Evolutionary conservation across 257 asterid species (phyloP), one percentile per base, ranked within the genome.

Genomic region (Primulina eburnea): DNA sequence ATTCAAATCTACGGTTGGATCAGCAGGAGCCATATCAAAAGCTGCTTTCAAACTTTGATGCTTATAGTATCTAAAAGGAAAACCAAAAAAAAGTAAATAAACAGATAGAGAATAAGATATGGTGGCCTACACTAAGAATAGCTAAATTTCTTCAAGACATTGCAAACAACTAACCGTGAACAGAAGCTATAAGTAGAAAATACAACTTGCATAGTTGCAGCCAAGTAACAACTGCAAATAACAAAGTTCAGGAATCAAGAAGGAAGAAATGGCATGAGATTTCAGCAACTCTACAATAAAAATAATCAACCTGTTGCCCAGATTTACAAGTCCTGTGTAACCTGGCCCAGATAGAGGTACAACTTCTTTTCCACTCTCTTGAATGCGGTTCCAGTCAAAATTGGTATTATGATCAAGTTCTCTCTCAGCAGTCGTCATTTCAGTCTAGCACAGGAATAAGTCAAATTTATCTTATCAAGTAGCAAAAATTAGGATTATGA

Each of bases 351-450:
- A 86, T 33, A 94, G 90, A 58, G 95, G 97, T 65, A 89, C 94
- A 74, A 73, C 86, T 20, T 94, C 96, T 75, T 85, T 85, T 66
- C 97, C 96, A 62, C 96, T 94, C 84, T 94, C 97, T 84, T 90
- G 99, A 76, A 94, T 94, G 63, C 99, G 96, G 75, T 94, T 94
- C 99, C 99, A 94, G 84, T 94, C 99, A 30, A 71, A 94, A 77
- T 85, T 94, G 84, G 92, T 84, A 74, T 90, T 94, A 73, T 87
- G 97, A 81, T 94, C 99, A 72, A 94, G 97, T 76, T 94, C 99
- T 77, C 91, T 87, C 82, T 94, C 99, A 67, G 97, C 97, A 70
- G 99, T 94, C 6, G 99, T 94, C 99, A 91, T 86, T 81, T 94
- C 97, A 52, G 99, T 94, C 99, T 92, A 80, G 68, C 71, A 75